These are phyloP conservation scores for Fusarium brevicatenulatum DNA, from an alignment of 2,329 filamentous ascomycete species.

Conservation along the genomic window DNA sequence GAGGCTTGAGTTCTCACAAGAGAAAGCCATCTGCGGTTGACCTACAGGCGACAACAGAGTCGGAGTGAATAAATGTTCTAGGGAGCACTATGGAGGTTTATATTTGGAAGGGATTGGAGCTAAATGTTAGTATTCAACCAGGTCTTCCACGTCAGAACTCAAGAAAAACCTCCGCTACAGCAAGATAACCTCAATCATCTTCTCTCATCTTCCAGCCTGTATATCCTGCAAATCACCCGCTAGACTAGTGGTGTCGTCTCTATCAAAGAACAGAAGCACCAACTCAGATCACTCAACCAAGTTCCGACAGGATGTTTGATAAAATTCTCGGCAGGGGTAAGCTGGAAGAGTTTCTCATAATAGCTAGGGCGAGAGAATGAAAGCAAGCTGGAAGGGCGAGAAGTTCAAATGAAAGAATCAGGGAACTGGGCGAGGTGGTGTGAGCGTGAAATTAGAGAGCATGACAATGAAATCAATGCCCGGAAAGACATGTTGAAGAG, in stretches of 20 bases:
- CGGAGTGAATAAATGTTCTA: not conserved
- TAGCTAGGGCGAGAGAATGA: not conserved
- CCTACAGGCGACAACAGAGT: not conserved
- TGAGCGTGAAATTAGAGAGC: not conserved
- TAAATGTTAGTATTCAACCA: not conserved
- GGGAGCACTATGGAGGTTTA: not conserved
- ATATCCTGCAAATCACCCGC: not conserved
- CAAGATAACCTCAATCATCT: not conserved
- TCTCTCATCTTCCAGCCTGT: not conserved
- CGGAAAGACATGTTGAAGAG: too few species aligned
- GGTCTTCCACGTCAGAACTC: not conserved
- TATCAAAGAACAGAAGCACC: not conserved
- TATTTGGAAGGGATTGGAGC: not conserved
- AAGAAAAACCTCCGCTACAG: not conserved
- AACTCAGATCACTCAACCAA: not conserved
- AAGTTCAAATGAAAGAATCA: not conserved
- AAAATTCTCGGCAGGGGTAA: not conserved
- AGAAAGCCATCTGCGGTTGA: not conserved
- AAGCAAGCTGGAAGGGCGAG: not conserved
- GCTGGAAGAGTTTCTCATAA: not conserved
- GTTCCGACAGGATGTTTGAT: not conserved
- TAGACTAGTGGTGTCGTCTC: not conserved
- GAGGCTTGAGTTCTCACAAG: not conserved
- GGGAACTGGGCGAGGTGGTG: not conserved
- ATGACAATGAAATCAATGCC: not conserved